Percentiles rank a stretch among this genome's conserved stretches.
Conservation (phyloP, 352 stramenopile species). For the Phytophthora litchii region DNA sequence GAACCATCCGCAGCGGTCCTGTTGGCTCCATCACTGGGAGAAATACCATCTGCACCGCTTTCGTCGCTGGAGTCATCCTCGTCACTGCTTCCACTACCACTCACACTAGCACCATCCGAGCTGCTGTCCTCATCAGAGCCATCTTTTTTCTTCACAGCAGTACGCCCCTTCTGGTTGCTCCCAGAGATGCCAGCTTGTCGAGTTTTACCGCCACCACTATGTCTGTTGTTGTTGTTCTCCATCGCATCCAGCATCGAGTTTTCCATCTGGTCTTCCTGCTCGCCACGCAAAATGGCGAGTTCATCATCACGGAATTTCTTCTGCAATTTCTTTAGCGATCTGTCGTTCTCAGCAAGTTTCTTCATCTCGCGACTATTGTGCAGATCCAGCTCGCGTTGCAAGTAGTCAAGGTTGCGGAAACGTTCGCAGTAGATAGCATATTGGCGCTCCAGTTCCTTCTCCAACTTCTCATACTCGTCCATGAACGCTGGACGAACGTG, state of each 20-base stretch:
- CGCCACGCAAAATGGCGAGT: slow-evolving; percentile 83
- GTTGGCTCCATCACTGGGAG: slow-evolving; percentile 17
- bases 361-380: slow-evolving; percentile 89
- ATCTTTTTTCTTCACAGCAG: slow-evolving; percentile 42
- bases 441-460: slow-evolving; percentile 95
- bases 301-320: slow-evolving; percentile 94
- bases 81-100: slow-evolving; percentile 38
- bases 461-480: slow-evolving; percentile 98
- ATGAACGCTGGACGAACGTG: slow-evolving; percentile 95
- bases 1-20: slow-evolving; percentile 36
- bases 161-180: slow-evolving; percentile 55
- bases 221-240: slow-evolving; percentile 50
- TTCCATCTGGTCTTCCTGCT: slow-evolving; percentile 86
- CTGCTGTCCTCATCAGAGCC: slow-evolving; percentile 51
- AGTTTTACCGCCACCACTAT: slow-evolving; percentile 33
- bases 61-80: slow-evolving; percentile 66
- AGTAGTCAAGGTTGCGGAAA: slow-evolving; percentile 97
- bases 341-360: slow-evolving; percentile 87
- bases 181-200: slow-evolving; percentile 34
- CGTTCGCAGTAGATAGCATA: slow-evolving; percentile 95
- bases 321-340: slow-evolving; percentile 92
- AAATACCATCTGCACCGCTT: slow-evolving; percentile 31
- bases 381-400: slow-evolving; percentile 93
- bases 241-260: slow-evolving; percentile 53
- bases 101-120: slow-evolving; percentile 51